Evolutionary conservation across 2,329 filamentous ascomycete species (phyloP).

Genomic region (Neoascochyta sp.): DNA sequence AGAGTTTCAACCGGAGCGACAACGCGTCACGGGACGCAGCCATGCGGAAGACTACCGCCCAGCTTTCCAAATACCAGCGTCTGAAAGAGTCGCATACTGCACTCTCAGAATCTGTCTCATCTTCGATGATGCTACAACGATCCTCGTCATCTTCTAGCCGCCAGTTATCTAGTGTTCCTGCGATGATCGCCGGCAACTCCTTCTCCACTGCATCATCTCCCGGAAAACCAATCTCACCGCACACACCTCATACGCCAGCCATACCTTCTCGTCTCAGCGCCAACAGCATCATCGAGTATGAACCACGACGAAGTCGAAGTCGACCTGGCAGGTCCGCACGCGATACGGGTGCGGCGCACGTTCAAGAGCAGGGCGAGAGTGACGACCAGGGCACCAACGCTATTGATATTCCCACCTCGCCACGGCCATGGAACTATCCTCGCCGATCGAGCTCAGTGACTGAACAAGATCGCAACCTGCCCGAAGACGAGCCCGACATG

Average conservation of each 20-base stretch:
- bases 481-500: conserved; percentile 58
- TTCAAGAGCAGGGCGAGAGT: conserved; percentile 26
- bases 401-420: conserved; percentile 71
- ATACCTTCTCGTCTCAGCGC: conserved; percentile 91
- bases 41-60: conserved; percentile 71
- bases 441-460: conserved; percentile 68
- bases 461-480: conserved; percentile 61
- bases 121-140: conserved; percentile 78
- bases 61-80: conserved; percentile 77
- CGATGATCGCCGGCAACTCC: conserved; percentile 61
- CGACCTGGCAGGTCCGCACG: conserved; percentile 30
- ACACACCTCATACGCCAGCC: conserved; percentile 88
- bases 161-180: conserved; percentile 63
- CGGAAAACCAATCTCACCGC: conserved; percentile 80
- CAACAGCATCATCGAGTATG: conserved; percentile 76
- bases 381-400: conserved; percentile 55
- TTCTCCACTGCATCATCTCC: conserved; percentile 85
- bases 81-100: conserved; percentile 88
- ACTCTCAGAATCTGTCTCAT: conserved; percentile 89
- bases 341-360: conserved; percentile 24
- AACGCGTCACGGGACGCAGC: conserved; percentile 59
- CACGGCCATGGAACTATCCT: conserved; percentile 49
- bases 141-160: conserved; percentile 76
- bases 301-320: conserved; percentile 34
- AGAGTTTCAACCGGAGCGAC: conserved; percentile 69